phyloP scores from a whole-genome alignment of 139 green algal species.

The Picochlorum sp. region DNA sequence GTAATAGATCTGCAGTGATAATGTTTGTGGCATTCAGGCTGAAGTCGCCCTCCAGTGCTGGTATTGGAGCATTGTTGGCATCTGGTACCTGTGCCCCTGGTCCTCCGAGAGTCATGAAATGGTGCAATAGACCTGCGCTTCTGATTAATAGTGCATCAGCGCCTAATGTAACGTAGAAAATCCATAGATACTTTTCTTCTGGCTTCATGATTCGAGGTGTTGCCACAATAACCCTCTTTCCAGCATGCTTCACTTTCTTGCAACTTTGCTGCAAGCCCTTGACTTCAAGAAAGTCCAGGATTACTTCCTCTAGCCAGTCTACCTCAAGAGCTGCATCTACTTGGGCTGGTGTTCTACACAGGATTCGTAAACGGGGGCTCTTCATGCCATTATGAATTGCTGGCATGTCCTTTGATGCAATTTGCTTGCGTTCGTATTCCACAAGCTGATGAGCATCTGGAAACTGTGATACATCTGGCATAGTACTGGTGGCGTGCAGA shows the following conservation, averaged over 20 bases:
- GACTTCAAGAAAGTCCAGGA: constrained; percentile 78
- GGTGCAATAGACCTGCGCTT: constrained; percentile 53
- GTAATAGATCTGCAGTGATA: constrained; percentile 48
- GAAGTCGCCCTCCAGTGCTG: constrained; percentile 69
- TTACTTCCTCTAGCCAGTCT: constrained; percentile 65
- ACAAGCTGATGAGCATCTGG: not conserved
- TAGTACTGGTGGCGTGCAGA: not conserved
- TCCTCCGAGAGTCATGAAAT: constrained; percentile 42
- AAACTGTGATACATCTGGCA: not conserved
- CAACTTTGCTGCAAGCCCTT: constrained; percentile 69
- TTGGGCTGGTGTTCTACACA: constrained; percentile 63
- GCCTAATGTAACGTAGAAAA: constrained; percentile 63
- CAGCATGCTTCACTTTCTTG: constrained; percentile 33
- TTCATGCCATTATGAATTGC: not conserved
- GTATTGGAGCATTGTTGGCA: constrained; percentile 19
- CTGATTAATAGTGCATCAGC: constrained; percentile 72
- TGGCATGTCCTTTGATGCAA: not conserved
- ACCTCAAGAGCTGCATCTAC: constrained; percentile 50
- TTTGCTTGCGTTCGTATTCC: not conserved
- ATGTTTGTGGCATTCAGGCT: constrained; percentile 74
- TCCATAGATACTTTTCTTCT: constrained; percentile 59
- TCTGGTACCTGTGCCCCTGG: constrained; percentile 18
- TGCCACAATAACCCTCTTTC: constrained; percentile 51
- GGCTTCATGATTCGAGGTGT: constrained; percentile 70
- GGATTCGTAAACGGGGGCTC: constrained; percentile 28